These are phyloP conservation scores for Apiotrichum sp. DNA, from an alignment of 1,284 basidiomycete species.

Conservation along the genomic window DNA sequence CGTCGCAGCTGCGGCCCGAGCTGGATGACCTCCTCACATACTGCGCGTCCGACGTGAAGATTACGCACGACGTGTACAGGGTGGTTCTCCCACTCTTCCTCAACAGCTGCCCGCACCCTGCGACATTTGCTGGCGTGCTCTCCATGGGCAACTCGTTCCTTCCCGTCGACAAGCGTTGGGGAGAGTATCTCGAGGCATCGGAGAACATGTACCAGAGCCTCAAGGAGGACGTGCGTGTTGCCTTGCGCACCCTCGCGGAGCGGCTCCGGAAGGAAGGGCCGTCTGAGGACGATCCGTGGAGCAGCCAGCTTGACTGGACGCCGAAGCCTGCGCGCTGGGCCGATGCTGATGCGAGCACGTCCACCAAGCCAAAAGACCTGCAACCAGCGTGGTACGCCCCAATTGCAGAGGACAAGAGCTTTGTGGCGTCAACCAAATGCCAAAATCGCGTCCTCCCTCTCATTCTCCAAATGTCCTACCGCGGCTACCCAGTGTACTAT, in stretches of 20 bases:
- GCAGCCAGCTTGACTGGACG: constrained; percentile 90
- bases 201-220: constrained; percentile 72
- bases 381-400: constrained; percentile 24
- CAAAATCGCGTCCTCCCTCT: constrained; percentile 39
- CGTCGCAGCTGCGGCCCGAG: constrained; percentile 58
- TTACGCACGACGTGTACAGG: constrained; percentile 76
- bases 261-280: constrained; percentile 52
- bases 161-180: constrained; percentile 85
- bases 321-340: constrained; percentile 71
- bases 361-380: not conserved
- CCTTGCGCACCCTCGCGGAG: constrained; percentile 62
- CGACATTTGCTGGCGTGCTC: constrained; percentile 84
- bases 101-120: constrained; percentile 80
- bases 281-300: constrained; percentile 68
- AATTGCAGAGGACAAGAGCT: constrained; percentile 9
- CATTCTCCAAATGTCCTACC: constrained; percentile 40
- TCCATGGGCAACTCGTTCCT: constrained; percentile 90
- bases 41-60: constrained; percentile 76
- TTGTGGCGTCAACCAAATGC: constrained; percentile 13
- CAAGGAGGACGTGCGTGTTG: constrained; percentile 64
- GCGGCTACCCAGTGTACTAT: constrained; percentile 41
- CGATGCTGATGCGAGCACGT: constrained; percentile 8
- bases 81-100: constrained; percentile 81
- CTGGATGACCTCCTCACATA: constrained; percentile 78
- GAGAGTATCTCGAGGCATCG: constrained; percentile 68